Conservation (phyloP, 768 basidiomycete genomes). For the Chiua virens region DNA sequence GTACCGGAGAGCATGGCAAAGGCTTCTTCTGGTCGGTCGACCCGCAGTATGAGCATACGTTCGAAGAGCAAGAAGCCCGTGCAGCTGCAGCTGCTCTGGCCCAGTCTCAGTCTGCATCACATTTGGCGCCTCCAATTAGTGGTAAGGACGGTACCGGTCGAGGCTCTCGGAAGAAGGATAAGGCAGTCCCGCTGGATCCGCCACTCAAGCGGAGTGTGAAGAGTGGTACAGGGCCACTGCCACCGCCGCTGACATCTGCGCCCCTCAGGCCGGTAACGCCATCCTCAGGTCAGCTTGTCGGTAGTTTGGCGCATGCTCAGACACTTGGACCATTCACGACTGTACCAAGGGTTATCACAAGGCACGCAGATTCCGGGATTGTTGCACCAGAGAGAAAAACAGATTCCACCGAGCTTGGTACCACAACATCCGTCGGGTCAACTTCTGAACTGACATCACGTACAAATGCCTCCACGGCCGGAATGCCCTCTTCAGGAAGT, state of each 20-base stretch:
- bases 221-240: conserved; percentile 55
- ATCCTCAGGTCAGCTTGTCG: conserved; percentile 2
- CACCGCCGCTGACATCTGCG: conserved; percentile 67
- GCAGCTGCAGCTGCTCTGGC: conserved; percentile 30
- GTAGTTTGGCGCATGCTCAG: not conserved
- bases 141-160: conserved; percentile 39
- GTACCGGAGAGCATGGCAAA: conserved; percentile 83
- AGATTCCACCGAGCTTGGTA: conserved; percentile 3
- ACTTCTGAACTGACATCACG: conserved; percentile 8
- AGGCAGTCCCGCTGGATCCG: conserved; percentile 52
- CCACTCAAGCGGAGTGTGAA: conserved; percentile 70
- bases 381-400: conserved; percentile 2
- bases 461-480: conserved; percentile 20
- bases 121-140: conserved; percentile 17
- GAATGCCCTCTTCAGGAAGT: not conserved
- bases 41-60: conserved; percentile 61
- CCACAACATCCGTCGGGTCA: not conserved
- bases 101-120: conserved; percentile 22
- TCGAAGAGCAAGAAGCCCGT: conserved; percentile 70
- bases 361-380: not conserved
- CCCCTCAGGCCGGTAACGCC: conserved; percentile 37
- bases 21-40: conserved; percentile 95
- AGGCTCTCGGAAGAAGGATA: conserved; percentile 58
- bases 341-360: not conserved
- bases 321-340: conserved; percentile 1